phyloP scores from a whole-genome alignment of 1,139 yeast species.

The Candida tetrigidarum region DNA sequence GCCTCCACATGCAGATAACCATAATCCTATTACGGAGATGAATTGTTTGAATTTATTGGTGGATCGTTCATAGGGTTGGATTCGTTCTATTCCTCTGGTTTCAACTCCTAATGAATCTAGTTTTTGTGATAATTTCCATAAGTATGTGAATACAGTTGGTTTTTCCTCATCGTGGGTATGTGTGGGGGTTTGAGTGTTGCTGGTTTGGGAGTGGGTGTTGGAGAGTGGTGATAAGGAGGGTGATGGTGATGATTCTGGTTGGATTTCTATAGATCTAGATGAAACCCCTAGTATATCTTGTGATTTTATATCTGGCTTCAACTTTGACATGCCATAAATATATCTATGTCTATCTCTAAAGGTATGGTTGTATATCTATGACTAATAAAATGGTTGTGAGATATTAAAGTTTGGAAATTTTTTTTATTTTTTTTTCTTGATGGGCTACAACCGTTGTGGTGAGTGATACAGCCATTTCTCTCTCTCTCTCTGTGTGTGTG shows the following conservation, averaged over 20 bases:
- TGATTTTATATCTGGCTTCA: too few species aligned
- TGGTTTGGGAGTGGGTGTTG: not conserved
- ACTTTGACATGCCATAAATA: too few species aligned
- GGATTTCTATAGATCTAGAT: too few species aligned
- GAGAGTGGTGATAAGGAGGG: too few species aligned
- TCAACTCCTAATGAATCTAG: constrained; percentile 63
- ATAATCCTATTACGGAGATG: constrained; percentile 68
- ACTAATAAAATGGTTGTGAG: not conserved
- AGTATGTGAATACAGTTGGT: not conserved
- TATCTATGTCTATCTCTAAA: too few species aligned
- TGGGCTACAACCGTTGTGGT: too few species aligned
- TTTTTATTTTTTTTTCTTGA: not conserved
- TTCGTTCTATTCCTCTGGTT: constrained; percentile 79
- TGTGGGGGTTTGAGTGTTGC: not conserved
- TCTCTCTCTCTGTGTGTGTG: not conserved
- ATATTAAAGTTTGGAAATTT: too few species aligned
- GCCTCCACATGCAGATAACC: constrained; percentile 88
- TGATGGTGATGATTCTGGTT: too few species aligned
- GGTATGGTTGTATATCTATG: not conserved
- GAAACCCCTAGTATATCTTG: too few species aligned
- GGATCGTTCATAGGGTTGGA: constrained; percentile 70
- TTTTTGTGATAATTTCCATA: constrained; percentile 21
- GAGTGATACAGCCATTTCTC: too few species aligned
- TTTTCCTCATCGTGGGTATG: not conserved
- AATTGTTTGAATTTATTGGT: constrained; percentile 52